Evolutionary conservation across 2,329 filamentous ascomycete genomes (phyloP).

Genomic region (Fusarium pseudocircinatum): DNA sequence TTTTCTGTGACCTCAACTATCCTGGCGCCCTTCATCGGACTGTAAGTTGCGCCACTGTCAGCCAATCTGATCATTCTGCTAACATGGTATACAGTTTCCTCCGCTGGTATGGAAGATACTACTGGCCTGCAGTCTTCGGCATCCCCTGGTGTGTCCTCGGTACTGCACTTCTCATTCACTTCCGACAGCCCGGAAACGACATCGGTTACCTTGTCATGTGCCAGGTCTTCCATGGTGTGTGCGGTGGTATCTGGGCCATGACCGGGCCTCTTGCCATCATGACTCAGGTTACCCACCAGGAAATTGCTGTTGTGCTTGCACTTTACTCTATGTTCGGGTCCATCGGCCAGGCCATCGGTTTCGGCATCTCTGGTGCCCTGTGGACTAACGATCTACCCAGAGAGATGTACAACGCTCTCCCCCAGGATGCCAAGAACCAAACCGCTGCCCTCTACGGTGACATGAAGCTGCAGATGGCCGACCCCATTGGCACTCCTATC

Average conservation of each 20-base stretch:
- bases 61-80: neutral
- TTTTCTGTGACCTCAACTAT: constrained; percentile 60
- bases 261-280: constrained; percentile 43
- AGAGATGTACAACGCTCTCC: constrained; percentile 62
- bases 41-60: constrained; percentile 6
- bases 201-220: constrained; percentile 59
- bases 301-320: constrained; percentile 47
- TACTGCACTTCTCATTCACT: constrained; percentile 53
- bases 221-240: constrained; percentile 61
- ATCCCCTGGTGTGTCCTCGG: constrained; percentile 65
- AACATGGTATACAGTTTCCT: constrained; percentile 48
- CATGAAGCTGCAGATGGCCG: constrained; percentile 61
- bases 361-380: constrained; percentile 45
- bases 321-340: constrained; percentile 44
- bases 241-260: constrained; percentile 61
- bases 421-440: constrained; percentile 49
- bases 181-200: constrained; percentile 49
- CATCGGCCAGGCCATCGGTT: constrained; percentile 47
- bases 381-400: constrained; percentile 47
- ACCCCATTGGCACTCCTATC: constrained; percentile 55
- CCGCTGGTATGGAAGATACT: constrained; percentile 60
- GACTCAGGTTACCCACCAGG: constrained; percentile 44
- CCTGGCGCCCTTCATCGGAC: constrained; percentile 57
- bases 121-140: constrained; percentile 58
- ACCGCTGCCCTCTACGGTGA: constrained; percentile 63